These are phyloP conservation scores for Carex myosuroides DNA, from an alignment of 176 grass and related monocot species.

Conservation along the genomic window DNA sequence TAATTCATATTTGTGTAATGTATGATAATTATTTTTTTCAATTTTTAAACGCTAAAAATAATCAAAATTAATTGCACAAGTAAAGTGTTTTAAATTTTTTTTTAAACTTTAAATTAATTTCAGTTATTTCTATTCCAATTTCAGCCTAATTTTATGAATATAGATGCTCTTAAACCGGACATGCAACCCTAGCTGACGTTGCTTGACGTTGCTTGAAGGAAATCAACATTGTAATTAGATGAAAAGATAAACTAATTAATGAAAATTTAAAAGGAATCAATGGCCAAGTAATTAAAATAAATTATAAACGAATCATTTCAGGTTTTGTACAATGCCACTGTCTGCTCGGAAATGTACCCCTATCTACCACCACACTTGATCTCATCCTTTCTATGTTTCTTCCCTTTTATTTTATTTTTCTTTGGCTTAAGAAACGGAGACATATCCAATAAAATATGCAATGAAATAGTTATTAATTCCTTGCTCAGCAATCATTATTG, in stretches of 20 bases:
- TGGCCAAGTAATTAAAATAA: not conserved
- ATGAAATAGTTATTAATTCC: not conserved
- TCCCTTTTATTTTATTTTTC: not conserved
- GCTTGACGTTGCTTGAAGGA: too few relatives aligned
- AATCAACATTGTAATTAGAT: too few relatives aligned
- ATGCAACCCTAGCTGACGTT: too few relatives aligned
- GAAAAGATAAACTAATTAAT: not conserved
- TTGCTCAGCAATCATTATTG: not conserved
- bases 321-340: not conserved
- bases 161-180: too few relatives aligned
- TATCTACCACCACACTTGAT: not conserved
- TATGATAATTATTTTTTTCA: too few relatives aligned
- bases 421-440: constrained; percentile 13
- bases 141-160: too few relatives aligned
- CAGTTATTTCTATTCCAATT: too few relatives aligned
- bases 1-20: too few relatives aligned
- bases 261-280: not conserved
- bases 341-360: not conserved
- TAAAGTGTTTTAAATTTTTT: too few relatives aligned
- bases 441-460: constrained; percentile 9
- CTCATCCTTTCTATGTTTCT: not conserved
- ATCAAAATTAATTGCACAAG: too few relatives aligned
- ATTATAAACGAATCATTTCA: not conserved
- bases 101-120: too few relatives aligned
- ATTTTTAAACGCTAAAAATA: too few relatives aligned